phyloP scores from a whole-genome alignment of 2,329 filamentous ascomycete species.

The Colletotrichum trifolii region DNA sequence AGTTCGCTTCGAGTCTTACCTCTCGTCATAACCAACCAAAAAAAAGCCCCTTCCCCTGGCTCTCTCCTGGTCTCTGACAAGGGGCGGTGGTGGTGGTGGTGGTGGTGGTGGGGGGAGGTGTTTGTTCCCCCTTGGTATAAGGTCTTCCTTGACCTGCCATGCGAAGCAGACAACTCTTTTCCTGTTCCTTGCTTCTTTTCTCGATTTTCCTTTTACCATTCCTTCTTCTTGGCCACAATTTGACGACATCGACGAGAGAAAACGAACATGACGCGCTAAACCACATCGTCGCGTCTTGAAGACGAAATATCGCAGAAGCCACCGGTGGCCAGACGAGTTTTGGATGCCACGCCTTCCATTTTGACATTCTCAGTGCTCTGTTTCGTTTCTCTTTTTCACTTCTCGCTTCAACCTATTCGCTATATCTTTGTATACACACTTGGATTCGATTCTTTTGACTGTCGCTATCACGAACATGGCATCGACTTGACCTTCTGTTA shows the following conservation, averaged over 20 bases:
- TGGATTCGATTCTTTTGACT: neutral
- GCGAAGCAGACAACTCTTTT: neutral
- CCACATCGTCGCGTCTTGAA: neutral
- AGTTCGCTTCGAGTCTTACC: constrained; percentile 8
- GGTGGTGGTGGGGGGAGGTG: neutral
- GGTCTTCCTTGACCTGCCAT: constrained; percentile 20
- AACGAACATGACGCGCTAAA: constrained; percentile 2
- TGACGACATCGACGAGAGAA: too few species aligned
- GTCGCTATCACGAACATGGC: constrained; percentile 9
- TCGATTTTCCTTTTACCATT: neutral
- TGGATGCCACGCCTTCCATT: too few species aligned
- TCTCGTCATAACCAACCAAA: constrained; percentile 21
- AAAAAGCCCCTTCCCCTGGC: constrained; percentile 15
- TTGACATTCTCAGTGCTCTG: too few species aligned
- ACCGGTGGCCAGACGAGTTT: neutral
- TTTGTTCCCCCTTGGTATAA: constrained; percentile 11
- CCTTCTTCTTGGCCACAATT: too few species aligned
- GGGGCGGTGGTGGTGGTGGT: neutral
- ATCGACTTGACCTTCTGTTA: constrained; percentile 5
- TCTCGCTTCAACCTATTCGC: neutral
- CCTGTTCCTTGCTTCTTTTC: constrained; percentile 6
- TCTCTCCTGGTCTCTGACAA: neutral
- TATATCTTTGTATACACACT: neutral
- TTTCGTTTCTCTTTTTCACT: neutral
- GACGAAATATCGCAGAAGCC: neutral